Percentiles rank a stretch among this genome's conserved stretches.
Evolutionary conservation across 164 flowering plant genomes (phyloP).

Genomic region (Aristolochia contorta): DNA sequence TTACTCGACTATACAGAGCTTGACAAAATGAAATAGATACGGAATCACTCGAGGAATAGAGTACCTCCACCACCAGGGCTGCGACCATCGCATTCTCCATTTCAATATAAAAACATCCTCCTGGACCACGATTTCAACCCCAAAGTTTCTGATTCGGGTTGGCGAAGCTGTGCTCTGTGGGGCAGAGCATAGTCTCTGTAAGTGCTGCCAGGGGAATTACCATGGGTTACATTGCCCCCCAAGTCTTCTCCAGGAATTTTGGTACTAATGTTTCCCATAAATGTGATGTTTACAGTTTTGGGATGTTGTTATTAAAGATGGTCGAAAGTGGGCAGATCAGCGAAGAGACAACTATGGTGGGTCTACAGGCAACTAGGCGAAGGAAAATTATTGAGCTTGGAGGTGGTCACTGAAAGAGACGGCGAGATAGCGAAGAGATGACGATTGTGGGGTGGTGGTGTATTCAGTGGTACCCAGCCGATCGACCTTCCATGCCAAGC

Average conservation of each 20-base stretch:
- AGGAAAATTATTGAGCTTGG: constrained; percentile 9
- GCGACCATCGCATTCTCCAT: constrained; percentile 19
- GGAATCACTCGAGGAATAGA: constrained; percentile 21
- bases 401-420: too few species aligned
- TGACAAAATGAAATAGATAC: constrained; percentile 10
- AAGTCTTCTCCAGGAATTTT: neutral
- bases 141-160: constrained; percentile 18
- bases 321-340: too few species aligned
- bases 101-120: constrained; percentile 21
- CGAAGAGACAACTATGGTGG: too few species aligned
- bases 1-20: too few species aligned
- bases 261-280: constrained; percentile 8
- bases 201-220: constrained; percentile 14
- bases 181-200: constrained; percentile 1
- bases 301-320: constrained; percentile 19
- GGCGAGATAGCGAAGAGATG: constrained; percentile 9
- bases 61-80: constrained; percentile 27
- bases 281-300: constrained; percentile 22
- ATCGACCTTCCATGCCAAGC: constrained; percentile 11
- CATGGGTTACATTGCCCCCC: constrained; percentile 12
- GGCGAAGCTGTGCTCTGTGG: constrained; percentile 15
- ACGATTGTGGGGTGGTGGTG: constrained; percentile 19
- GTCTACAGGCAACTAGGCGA: too few species aligned
- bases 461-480: constrained; percentile 11
- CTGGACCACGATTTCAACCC: constrained; percentile 2